A percentile compares a stretch with the other conserved stretches of the same genome.
phyloP scores from a whole-genome alignment of 805 yeast species.

The Suhomyces pyralidae region DNA sequence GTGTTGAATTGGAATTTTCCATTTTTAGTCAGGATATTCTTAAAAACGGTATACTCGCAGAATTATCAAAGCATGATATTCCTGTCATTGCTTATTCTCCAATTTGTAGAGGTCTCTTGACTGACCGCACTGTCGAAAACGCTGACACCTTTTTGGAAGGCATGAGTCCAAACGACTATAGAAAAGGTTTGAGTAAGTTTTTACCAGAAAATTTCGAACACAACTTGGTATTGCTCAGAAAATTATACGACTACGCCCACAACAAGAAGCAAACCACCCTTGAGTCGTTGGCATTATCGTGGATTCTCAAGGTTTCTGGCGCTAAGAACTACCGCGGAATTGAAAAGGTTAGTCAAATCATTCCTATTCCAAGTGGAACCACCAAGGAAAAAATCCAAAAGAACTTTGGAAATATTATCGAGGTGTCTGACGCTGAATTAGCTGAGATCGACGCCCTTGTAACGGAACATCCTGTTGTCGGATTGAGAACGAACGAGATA shows the following conservation, averaged over 20 bases:
- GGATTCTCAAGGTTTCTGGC: slow-evolving; percentile 64
- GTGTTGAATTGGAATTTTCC: slow-evolving; percentile 79
- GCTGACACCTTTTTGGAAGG: slow-evolving; percentile 62
- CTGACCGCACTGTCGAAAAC: slow-evolving; percentile 4
- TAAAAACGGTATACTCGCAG: slow-evolving; percentile 59
- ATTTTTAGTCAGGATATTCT: slow-evolving; percentile 60
- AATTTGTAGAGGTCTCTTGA: slow-evolving; percentile 39
- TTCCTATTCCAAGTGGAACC: slow-evolving; percentile 83
- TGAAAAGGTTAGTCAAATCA: slow-evolving; percentile 46
- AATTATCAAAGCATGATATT: slow-evolving; percentile 54
- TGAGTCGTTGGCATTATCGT: slow-evolving; percentile 47
- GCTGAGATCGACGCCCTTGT: slow-evolving; percentile 48
- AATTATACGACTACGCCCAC: slow-evolving; percentile 50
- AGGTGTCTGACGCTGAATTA: slow-evolving; percentile 57
- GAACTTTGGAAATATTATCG: slow-evolving; percentile 47
- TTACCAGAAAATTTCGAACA: slow-evolving; percentile 50
- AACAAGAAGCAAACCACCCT: slow-evolving; percentile 50
- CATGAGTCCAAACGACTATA: slow-evolving; percentile 45
- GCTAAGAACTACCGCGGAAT: slow-evolving; percentile 45
- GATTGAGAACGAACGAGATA: slow-evolving; percentile 50
- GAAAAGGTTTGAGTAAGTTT: slow-evolving; percentile 58
- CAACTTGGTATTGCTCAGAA: slow-evolving; percentile 50
- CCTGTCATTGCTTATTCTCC: slow-evolving; percentile 84
- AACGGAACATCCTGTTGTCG: slow-evolving; percentile 44
- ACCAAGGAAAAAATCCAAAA: slow-evolving; percentile 56